phyloP scores from a whole-genome alignment of 1,284 basidiomycete genomes.

The Fistulina hepatica region DNA sequence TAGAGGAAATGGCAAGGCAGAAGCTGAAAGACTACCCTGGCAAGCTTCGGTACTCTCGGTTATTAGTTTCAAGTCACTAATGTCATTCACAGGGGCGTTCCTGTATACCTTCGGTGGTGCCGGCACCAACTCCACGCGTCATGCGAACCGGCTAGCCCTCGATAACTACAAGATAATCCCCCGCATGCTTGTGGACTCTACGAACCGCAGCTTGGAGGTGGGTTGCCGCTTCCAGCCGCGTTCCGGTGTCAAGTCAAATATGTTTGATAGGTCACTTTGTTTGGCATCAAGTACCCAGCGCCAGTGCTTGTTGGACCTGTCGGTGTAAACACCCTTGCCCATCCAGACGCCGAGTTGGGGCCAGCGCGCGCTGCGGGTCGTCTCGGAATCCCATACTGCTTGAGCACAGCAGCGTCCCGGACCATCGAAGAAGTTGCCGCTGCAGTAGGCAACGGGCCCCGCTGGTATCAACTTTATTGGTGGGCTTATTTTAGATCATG shows the following conservation, averaged over 20 bases:
- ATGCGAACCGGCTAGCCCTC: constrained; percentile 45
- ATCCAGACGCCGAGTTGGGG: constrained; percentile 57
- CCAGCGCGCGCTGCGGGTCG: constrained; percentile 54
- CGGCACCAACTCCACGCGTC: constrained; percentile 45
- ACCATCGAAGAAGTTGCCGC: constrained; percentile 65
- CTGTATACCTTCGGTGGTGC: constrained; percentile 54
- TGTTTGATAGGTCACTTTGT: constrained; percentile 44
- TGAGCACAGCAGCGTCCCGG: constrained; percentile 62
- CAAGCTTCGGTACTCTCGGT: neutral
- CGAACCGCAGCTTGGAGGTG: constrained; percentile 51
- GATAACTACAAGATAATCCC: constrained; percentile 58
- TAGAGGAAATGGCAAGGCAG: constrained; percentile 9
- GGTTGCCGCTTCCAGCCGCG: constrained; percentile 1
- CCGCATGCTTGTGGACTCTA: constrained; percentile 66
- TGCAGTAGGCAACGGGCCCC: constrained; percentile 48
- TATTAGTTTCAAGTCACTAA: neutral
- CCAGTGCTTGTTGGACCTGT: constrained; percentile 67
- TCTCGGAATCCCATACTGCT: constrained; percentile 55
- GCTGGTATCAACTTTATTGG: constrained; percentile 83
- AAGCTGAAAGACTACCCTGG: neutral
- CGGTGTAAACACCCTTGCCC: constrained; percentile 63
- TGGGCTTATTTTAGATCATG: no score
- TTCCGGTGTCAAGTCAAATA: constrained; percentile 8
- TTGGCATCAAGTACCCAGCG: constrained; percentile 53
- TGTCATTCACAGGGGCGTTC: constrained; percentile 45